phyloP scores from a whole-genome alignment of 2,329 filamentous ascomycete species.

The Aspergillus sp. region DNA sequence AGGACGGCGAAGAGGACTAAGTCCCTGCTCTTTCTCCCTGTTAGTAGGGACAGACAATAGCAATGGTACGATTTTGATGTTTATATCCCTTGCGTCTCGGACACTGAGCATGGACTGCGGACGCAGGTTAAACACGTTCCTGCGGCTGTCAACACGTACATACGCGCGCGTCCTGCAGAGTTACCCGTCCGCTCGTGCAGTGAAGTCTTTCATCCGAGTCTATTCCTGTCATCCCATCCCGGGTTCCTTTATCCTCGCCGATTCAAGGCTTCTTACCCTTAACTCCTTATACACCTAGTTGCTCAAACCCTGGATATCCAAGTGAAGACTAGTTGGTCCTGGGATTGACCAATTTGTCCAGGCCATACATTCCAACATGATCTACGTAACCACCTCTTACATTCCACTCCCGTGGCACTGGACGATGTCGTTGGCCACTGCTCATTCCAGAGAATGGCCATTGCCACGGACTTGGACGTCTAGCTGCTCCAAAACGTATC shows the following conservation, averaged over 20 bases:
- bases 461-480: conserved; percentile 34
- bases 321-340: conserved; percentile 13
- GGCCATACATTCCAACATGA: conserved; percentile 36
- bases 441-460: conserved; percentile 36
- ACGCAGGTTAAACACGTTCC: conserved; percentile 38
- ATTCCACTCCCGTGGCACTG: conserved; percentile 34
- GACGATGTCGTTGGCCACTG: conserved; percentile 26
- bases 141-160: conserved; percentile 35
- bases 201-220: conserved; percentile 18
- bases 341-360: conserved; percentile 12
- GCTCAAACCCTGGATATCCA: conserved; percentile 24
- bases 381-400: conserved; percentile 30
- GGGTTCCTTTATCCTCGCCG: conserved; percentile 15
- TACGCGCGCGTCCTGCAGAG: conserved; percentile 31
- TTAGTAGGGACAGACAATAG: conserved; percentile 31
- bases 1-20: conserved; percentile 62
- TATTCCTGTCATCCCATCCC: conserved; percentile 24
- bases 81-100: conserved; percentile 36
- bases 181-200: conserved; percentile 31
- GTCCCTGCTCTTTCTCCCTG: conserved; percentile 35
- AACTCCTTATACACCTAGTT: conserved; percentile 18
- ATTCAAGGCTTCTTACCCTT: conserved; percentile 22
- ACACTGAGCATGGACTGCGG: conserved; percentile 26
- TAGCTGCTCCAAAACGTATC: conserved; percentile 26
- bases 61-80: conserved; percentile 25